These are phyloP conservation scores for Podaxis sp. DNA, from an alignment of 768 basidiomycete species.

Conservation along the genomic window DNA sequence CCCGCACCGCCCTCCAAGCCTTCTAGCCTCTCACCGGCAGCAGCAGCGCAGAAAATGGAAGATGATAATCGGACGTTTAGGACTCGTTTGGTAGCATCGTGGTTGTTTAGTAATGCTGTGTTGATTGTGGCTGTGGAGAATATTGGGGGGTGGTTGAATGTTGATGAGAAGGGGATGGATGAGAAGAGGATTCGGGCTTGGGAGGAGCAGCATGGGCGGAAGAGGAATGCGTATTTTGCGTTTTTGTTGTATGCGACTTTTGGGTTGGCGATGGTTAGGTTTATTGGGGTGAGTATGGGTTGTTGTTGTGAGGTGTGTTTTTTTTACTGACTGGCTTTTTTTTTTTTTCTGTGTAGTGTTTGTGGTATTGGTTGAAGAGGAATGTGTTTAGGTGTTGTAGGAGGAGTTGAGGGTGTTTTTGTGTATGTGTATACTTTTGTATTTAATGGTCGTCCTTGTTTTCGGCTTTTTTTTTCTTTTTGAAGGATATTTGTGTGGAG, in stretches of 20 bases:
- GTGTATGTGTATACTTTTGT: neutral
- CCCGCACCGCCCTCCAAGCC: slow-evolving; percentile 23
- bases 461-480: no score
- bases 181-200: slow-evolving; percentile 30
- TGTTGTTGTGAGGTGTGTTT: neutral
- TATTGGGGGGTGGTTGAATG: slow-evolving; percentile 50
- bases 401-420: neutral
- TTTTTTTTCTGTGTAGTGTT: neutral
- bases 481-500: no score
- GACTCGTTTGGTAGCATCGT: slow-evolving; percentile 76
- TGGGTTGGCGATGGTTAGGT: slow-evolving; percentile 63
- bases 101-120: slow-evolving; percentile 73
- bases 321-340: neutral
- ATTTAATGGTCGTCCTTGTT: neutral
- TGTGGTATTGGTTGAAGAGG: slow-evolving; percentile 4
- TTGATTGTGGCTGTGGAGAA: slow-evolving; percentile 75
- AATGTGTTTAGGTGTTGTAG: slow-evolving; percentile 7
- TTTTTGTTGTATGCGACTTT: slow-evolving; percentile 82
- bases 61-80: slow-evolving; percentile 94
- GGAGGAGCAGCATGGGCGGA: slow-evolving; percentile 33
- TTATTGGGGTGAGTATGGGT: slow-evolving; percentile 60
- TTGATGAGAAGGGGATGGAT: slow-evolving; percentile 21
- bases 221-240: slow-evolving; percentile 60
- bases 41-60: slow-evolving; percentile 72
- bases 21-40: slow-evolving; percentile 28